Conservation (phyloP, 345 rosid species). For the Eucalyptus tenuipes region DNA sequence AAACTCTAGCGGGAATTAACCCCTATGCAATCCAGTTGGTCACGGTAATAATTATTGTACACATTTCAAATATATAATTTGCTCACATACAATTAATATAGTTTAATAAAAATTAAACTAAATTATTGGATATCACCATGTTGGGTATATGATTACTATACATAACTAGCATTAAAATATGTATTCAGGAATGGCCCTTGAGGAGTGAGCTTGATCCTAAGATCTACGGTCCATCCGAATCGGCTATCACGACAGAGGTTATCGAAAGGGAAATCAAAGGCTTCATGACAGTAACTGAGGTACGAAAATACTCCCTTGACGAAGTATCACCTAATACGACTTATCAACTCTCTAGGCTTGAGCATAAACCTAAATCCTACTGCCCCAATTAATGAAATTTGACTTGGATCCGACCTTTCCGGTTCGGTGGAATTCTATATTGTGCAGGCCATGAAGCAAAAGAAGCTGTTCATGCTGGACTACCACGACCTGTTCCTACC, state of each 20-base stretch:
- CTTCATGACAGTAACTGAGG: conserved; percentile 36
- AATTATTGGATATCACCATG: neutral
- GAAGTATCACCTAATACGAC: neutral
- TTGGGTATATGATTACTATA: neutral
- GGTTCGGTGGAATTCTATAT: neutral
- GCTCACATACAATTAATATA: neutral
- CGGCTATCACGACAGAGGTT: conserved; percentile 52
- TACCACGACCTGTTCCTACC: conserved; percentile 57
- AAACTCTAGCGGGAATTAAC: conserved; percentile 70
- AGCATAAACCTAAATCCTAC: neutral
- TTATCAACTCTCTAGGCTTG: neutral
- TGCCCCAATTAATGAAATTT: neutral
- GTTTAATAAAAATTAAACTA: neutral
- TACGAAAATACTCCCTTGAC: neutral
- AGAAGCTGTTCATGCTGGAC: conserved; percentile 39
- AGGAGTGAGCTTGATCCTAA: conserved; percentile 58
- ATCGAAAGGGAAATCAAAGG: conserved; percentile 47
- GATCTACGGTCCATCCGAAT: conserved; percentile 49
- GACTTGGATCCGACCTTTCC: neutral
- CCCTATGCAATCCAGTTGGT: conserved; percentile 44
- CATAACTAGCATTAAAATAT: neutral
- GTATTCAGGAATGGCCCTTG: conserved; percentile 72
- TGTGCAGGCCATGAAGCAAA: conserved; percentile 32
- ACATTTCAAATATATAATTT: neutral
- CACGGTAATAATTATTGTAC: conserved; percentile 16